Evolutionary conservation across 257 asterid species (phyloP), one percentile per base, ranked within the genome.

Genomic region (Ballota nigra): DNA sequence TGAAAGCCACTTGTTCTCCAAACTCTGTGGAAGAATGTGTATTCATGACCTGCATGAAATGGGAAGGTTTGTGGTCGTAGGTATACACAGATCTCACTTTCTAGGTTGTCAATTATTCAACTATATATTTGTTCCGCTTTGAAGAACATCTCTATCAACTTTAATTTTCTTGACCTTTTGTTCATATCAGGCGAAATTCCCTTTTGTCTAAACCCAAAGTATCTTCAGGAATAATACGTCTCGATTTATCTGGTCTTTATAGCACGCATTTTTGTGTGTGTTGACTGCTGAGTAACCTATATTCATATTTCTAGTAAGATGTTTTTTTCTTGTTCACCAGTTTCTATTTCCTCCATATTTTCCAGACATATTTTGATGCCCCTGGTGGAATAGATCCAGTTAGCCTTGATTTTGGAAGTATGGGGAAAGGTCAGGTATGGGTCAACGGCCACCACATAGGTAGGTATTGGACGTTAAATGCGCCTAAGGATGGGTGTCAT

Each of bases 391-490:
- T 79, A 63, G 93, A 91, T 76, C 96, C 98, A 45, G 89, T 91
- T 71, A 84, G 88, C 72, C 81, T 93, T 43, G 85, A 85, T 79
- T 71, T 93, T 66, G 65, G 84, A 26, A 86, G 89, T 78, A 91
- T 93, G 98, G 96, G 95, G 16, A 93, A 93, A 80, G 98, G 97
- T 70, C 97, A 93, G 75, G 89, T 77, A 56, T 91, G 98, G 98
- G 83, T 93, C 64, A 93, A 93, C 51, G 97, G 98, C 66, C 92
- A 86, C 78, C 94, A 91, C 81, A 80, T 91, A 5, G 98, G 98
- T 70, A 86, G 97, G 79, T 93, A 86, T 84, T 93, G 97, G 98
- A 86, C 80, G 67, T 78, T 93, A 73, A 70, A 63, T 63, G 91
- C 96, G 28, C 96, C 96, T 19, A 68, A 81, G 60, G 80, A 83